Base-by-base conservation (phyloP, 495 filamentous ascomycete species). In the Trichoderma erinaceum region DNA sequence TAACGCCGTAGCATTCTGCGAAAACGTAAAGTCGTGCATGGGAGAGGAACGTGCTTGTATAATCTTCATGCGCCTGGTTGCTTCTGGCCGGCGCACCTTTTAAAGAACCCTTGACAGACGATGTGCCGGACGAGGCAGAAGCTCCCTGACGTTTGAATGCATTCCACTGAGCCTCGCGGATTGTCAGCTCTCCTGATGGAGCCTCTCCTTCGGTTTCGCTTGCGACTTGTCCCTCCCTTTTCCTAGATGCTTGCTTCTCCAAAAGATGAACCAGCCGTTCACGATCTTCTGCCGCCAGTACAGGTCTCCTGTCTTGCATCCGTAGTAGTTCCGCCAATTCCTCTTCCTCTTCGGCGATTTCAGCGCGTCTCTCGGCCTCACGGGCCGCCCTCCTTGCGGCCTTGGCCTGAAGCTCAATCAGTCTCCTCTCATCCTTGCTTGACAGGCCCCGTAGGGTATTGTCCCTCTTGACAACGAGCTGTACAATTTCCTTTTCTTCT, bases 1-100 rank as follows among this genome's bases (percentile, higher is more conserved):
- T 16, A 43, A 65, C 46, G 11, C 35, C 64, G 23, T 65, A 65
- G 35, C 64, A 65, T 23, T 65, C 64, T 41, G 64, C 64, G 21
- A 65, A 65, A 21, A 65, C 35, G 43, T 65, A 65, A 1, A 65
- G 64, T 43, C 43, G 29, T 25, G 35, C 38, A 43, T 65, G 64
- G 0, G 64, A 65, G 38, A 65, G 64, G 43, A 65, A 65, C 12
- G 32, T 23, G 18, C n/a, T 32, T 25, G 64, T 65, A 18, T 12
- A 65, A 44, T 65, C 38, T 38, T 65, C 38, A 43, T 65, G 15
- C 21, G 38, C 35, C 18, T 23, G 21, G 32, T 65, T 65, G 23
- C 32, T 3, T 43, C 35, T 23, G 50, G 50, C n/a, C n/a, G n/a
- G 50, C 7, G 8, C 3, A 0, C 43, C 18, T 46, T 16, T 16